Conservation (phyloP, 371 early-diverging fungal species). For the Saksenaea vasiformis region DNA sequence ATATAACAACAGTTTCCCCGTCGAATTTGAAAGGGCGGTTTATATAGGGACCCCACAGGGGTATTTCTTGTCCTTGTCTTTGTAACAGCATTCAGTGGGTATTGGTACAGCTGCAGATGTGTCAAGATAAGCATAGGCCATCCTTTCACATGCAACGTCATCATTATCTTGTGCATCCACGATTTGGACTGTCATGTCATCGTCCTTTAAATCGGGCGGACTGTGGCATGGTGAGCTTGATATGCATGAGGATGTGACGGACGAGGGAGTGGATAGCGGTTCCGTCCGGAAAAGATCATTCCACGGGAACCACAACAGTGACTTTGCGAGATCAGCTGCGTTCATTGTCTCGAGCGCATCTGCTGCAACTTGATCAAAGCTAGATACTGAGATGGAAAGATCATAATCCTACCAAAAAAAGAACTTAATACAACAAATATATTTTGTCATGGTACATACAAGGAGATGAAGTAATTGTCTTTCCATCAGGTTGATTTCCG, state of each 20-base stretch:
- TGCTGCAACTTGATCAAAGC: background rate
- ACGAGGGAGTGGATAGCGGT: background rate
- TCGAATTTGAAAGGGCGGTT: too few species aligned
- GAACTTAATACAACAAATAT: background rate
- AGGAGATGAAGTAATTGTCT: conserved; percentile 68
- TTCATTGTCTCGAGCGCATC: background rate
- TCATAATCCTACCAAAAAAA: background rate
- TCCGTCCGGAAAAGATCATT: background rate
- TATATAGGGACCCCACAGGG: too few species aligned
- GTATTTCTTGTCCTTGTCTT: too few species aligned
- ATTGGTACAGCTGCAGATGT: background rate
- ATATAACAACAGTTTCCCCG: too few species aligned
- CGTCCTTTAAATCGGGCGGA: background rate
- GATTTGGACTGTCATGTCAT: background rate
- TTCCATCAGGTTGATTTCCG: conserved; percentile 77
- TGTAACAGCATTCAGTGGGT: background rate
- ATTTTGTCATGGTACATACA: conserved; percentile 12
- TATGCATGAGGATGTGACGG: background rate
- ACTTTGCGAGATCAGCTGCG: background rate
- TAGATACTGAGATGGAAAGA: background rate
- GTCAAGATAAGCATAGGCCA: background rate
- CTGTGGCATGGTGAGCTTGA: background rate
- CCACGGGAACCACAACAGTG: background rate
- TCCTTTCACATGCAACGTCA: background rate
- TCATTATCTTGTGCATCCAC: background rate